Conservation (phyloP, 192 early-diverging fungal species). For the Gorgonomyces haynaldii region DNA sequence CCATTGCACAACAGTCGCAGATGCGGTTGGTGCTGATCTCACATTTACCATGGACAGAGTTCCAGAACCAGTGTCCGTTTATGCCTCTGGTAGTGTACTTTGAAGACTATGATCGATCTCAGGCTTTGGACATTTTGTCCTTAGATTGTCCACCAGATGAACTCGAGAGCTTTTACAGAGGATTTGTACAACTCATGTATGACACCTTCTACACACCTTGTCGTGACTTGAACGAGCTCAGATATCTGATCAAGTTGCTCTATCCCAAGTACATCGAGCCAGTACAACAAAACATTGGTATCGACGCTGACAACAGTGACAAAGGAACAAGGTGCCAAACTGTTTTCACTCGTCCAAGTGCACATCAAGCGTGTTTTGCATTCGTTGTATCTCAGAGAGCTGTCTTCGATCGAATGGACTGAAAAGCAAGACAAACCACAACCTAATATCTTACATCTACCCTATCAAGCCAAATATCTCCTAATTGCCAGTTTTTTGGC, state of each 20-base stretch:
- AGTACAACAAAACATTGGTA: constrained; percentile 58
- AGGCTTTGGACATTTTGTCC: constrained; percentile 60
- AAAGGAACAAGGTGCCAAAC: constrained; percentile 51
- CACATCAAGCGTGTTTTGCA: constrained; percentile 75
- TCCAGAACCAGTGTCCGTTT: no score
- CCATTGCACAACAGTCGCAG: background rate
- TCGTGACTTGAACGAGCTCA: constrained; percentile 75
- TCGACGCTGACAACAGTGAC: constrained; percentile 30
- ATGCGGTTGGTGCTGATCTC: constrained; percentile 56
- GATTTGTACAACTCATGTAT: constrained; percentile 71
- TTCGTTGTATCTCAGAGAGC: constrained; percentile 80
- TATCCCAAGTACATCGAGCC: constrained; percentile 86
- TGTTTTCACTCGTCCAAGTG: constrained; percentile 65
- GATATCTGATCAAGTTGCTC: constrained; percentile 66
- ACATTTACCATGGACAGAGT: no score
- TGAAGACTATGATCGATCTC: constrained; percentile 58
- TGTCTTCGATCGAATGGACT: constrained; percentile 78
- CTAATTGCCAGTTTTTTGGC: constrained; percentile 83
- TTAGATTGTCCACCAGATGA: constrained; percentile 54
- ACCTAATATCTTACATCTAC: constrained; percentile 37
- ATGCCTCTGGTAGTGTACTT: constrained; percentile 60
- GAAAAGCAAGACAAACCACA: constrained; percentile 5
- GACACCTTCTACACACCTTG: constrained; percentile 71
- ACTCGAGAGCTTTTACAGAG: constrained; percentile 49
- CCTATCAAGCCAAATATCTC: constrained; percentile 82